These are phyloP conservation scores for Tillandsia leiboldiana DNA, from an alignment of 176 grass and related monocot genomes.

Conservation along the genomic window DNA sequence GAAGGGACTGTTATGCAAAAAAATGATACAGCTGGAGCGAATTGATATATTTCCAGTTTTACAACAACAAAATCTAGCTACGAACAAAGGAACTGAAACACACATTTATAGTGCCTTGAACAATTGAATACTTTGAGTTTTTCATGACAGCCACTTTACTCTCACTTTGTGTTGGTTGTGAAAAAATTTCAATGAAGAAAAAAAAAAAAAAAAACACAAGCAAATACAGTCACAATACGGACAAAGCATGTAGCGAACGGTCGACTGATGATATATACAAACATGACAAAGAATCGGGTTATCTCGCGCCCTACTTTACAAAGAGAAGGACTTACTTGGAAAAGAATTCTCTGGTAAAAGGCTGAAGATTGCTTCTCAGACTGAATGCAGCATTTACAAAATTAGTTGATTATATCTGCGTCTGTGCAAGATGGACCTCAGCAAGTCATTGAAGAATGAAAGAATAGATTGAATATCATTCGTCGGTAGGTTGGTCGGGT, in stretches of 20 bases:
- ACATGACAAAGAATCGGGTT: constrained; percentile 23
- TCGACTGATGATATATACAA: constrained; percentile 29
- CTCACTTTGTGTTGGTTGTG: no score
- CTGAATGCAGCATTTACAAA: constrained; percentile 13
- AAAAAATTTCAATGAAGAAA: no score
- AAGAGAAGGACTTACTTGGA: constrained; percentile 11
- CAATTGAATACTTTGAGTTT: no score
- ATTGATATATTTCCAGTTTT: no score
- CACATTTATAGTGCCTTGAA: no score
- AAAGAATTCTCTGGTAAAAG: neutral
- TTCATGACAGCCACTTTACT: no score
- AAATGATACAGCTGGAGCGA: no score
- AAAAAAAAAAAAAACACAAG: constrained; percentile 1
- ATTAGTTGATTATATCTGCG: neutral
- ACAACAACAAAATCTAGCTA: no score
- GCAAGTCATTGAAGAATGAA: no score
- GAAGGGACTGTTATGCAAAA: no score
- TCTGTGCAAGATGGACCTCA: neutral
- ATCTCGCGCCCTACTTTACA: constrained; percentile 9
- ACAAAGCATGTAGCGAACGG: constrained; percentile 16
- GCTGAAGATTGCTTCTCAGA: constrained; percentile 16
- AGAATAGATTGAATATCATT: neutral
- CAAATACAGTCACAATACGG: neutral
- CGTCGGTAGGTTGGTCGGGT: neutral
- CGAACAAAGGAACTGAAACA: no score